These are phyloP conservation scores for Cornus florida DNA, from an alignment of 148 eudicot genomes.

Conservation along the genomic window DNA sequence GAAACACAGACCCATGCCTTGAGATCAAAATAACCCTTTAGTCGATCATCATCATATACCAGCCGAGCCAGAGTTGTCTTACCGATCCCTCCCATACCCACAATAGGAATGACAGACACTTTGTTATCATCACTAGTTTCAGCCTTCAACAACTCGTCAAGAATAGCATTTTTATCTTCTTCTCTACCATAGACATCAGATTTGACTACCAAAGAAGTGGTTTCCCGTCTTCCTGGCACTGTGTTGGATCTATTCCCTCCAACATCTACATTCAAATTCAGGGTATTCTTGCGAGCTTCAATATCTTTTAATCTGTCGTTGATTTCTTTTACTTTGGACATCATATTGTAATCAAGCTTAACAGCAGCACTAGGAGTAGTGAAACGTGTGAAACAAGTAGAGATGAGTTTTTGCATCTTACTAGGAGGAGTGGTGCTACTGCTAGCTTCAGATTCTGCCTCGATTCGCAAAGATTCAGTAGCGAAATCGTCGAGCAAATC, in stretches of 20 bases:
- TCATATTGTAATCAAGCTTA: neutral
- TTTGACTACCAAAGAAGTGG: constrained; percentile 15
- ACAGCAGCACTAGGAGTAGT: neutral
- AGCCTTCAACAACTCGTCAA: constrained; percentile 2
- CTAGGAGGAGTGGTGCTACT: neutral
- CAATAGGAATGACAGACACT: constrained; percentile 23
- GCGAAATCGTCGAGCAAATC: constrained; percentile 24
- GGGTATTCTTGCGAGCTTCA: neutral
- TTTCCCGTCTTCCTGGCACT: neutral
- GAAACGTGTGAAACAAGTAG: neutral
- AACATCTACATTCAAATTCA: neutral
- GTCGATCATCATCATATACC: constrained; percentile 13
- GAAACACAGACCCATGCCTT: constrained; percentile 17
- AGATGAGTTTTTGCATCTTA: neutral
- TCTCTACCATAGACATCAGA: constrained; percentile 19
- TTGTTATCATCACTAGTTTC: neutral
- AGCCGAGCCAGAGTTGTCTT: constrained; percentile 27
- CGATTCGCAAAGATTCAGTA: constrained; percentile 9
- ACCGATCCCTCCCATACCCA: constrained; percentile 29
- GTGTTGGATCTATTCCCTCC: neutral
- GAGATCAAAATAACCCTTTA: neutral
- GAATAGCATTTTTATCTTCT: constrained; percentile 12
- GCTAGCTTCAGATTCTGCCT: neutral
- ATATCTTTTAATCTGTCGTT: constrained; percentile 12
- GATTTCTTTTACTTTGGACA: constrained; percentile 11